Conservation (phyloP, 1,284 basidiomycete genomes). For the Bothia castanella region DNA sequence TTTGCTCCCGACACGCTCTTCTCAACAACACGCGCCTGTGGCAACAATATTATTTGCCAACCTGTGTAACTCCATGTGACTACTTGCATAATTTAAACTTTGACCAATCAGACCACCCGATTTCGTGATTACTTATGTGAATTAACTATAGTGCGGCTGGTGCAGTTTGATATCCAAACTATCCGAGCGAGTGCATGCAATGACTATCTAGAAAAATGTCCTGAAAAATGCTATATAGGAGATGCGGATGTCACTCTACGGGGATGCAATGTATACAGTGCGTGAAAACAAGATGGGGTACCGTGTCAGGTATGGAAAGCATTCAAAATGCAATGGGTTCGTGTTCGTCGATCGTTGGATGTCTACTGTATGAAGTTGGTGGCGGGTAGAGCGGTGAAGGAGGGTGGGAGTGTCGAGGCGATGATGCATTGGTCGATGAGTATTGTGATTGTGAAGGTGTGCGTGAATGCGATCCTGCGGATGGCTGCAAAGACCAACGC, state of each 20-base stretch:
- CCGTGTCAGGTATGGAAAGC: neutral
- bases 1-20: constrained; percentile 11
- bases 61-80: too few relatives aligned
- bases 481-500: constrained; percentile 45
- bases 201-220: neutral
- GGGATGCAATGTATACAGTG: constrained; percentile 5
- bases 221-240: constrained; percentile 1
- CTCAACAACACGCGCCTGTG: constrained; percentile 15
- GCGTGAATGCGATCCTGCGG: constrained; percentile 36
- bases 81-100: too few relatives aligned
- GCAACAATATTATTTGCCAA: too few relatives aligned
- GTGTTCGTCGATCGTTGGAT: constrained; percentile 36
- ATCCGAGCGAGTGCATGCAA: constrained; percentile 11
- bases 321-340: constrained; percentile 19
- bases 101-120: too few relatives aligned
- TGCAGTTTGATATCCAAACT: constrained; percentile 1
- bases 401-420: constrained; percentile 30
- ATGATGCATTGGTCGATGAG: constrained; percentile 31
- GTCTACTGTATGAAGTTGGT: constrained; percentile 29
- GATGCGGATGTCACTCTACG: constrained; percentile 10
- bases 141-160: constrained; percentile 3
- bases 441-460: constrained; percentile 34
- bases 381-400: constrained; percentile 29
- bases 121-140: too few relatives aligned
- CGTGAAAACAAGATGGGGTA: constrained; percentile 1